Conservation (phyloP, 192 early-diverging fungal species). For the Phycomyces nitens region DNA sequence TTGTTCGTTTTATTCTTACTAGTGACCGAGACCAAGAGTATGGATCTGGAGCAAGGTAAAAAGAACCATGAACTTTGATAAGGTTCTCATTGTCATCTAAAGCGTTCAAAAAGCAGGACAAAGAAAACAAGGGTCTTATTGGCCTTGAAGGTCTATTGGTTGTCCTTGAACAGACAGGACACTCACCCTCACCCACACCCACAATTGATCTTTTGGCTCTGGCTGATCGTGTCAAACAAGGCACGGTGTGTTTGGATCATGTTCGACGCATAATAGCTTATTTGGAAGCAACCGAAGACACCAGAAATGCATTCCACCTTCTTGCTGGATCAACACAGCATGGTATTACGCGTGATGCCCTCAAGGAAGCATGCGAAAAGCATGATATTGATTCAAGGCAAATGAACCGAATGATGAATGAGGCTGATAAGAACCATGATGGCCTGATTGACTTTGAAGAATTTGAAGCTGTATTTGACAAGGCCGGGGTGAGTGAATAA, state of each 20-base stretch:
- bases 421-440: conserved; percentile 8
- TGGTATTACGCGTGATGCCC: not conserved
- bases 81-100: too few species aligned
- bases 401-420: not conserved
- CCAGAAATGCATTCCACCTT: not conserved
- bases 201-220: too few species aligned
- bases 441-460: conserved; percentile 2
- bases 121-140: too few species aligned
- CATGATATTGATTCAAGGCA: not conserved
- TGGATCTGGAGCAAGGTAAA: too few species aligned
- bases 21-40: too few species aligned
- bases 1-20: too few species aligned
- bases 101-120: too few species aligned
- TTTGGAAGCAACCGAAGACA: not conserved
- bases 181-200: too few species aligned
- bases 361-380: not conserved
- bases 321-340: not conserved
- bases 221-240: too few species aligned
- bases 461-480: not conserved
- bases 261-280: not conserved
- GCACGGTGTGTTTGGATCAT: not conserved
- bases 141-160: too few species aligned
- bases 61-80: too few species aligned
- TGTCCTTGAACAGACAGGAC: too few species aligned
- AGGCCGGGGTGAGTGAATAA: not conserved